Percentiles rank a stretch among this genome's conserved stretches.
Conservation (phyloP, 257 asterid species). For the Salvia hispanica region DNA sequence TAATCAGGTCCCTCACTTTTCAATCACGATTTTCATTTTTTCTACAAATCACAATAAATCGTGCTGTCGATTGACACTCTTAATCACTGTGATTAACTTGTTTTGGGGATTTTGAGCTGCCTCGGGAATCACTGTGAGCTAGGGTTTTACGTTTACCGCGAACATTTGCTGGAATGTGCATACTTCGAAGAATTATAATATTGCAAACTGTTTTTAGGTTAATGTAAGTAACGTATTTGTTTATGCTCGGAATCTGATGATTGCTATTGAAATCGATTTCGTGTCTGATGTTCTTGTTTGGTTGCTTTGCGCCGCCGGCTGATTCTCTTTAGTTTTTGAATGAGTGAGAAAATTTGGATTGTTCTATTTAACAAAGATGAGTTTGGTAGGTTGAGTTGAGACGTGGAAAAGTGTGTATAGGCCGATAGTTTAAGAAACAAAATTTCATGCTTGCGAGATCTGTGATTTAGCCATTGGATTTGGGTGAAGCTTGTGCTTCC, state of each 20-base stretch:
- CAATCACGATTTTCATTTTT: neutral
- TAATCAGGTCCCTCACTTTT: slow-evolving; percentile 35
- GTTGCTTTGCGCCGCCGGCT: neutral
- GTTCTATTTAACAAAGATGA: neutral
- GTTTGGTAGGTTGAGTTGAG: slow-evolving; percentile 21
- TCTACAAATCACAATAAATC: neutral
- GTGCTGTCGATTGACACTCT: neutral
- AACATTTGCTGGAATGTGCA: neutral
- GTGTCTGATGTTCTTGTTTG: slow-evolving; percentile 1
- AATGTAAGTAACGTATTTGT: slow-evolving; percentile 3
- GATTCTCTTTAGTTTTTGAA: neutral
- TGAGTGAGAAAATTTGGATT: neutral
- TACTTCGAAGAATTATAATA: neutral
- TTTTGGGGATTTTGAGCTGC: slow-evolving; percentile 28
- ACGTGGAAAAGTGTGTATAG: neutral
- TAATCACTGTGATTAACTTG: slow-evolving; percentile 26
- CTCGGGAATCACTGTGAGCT: slow-evolving; percentile 22
- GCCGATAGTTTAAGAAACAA: neutral
- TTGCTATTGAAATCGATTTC: slow-evolving; percentile 13
- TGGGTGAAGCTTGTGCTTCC: neutral
- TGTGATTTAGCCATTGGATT: neutral
- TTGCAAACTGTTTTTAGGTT: neutral
- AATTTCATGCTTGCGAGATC: neutral
- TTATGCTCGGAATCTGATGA: slow-evolving; percentile 15
- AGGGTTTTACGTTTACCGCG: slow-evolving; percentile 32